These are phyloP conservation scores for Tolypocladium tundrense DNA, from an alignment of 2,329 filamentous ascomycete genomes.

Conservation along the genomic window DNA sequence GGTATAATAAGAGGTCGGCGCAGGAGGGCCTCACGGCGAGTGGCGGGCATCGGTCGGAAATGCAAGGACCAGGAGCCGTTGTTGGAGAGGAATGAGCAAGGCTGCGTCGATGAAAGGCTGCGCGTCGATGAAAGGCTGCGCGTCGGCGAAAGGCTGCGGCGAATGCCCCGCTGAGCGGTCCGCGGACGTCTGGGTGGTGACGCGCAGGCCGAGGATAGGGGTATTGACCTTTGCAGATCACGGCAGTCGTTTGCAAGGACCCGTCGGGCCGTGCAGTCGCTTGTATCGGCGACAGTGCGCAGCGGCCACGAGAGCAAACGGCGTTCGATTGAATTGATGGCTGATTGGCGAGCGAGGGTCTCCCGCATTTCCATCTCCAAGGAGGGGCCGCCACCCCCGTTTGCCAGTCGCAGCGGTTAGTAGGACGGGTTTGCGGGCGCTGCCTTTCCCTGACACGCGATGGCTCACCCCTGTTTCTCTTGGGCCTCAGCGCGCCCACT, in stretches of 20 bases:
- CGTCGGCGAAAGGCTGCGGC: neutral
- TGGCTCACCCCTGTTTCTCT: conserved; percentile 5
- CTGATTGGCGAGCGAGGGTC: neutral
- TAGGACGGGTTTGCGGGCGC: neutral
- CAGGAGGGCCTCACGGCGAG: neutral
- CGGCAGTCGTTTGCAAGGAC: neutral
- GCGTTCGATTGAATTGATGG: neutral
- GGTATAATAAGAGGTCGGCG: neutral
- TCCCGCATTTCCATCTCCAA: neutral
- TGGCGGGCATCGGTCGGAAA: neutral
- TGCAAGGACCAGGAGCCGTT: too few species aligned
- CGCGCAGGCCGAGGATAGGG: too few species aligned
- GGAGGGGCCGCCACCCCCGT: conserved; percentile 1
- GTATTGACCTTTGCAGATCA: neutral
- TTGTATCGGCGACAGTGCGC: neutral
- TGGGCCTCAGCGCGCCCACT: conserved; percentile 1
- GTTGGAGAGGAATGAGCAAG: neutral
- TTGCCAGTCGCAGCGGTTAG: neutral
- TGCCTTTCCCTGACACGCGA: conserved; percentile 1
- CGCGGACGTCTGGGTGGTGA: too few species aligned
- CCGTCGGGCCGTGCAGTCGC: neutral
- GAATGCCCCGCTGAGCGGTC: too few species aligned
- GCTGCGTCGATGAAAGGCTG: too few species aligned
- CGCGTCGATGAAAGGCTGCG: neutral
- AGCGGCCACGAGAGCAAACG: neutral